Percentiles rank a stretch among this genome's conserved stretches.
Conservation (phyloP, 495 filamentous ascomycete genomes). For the Aspergillus taichungensis region DNA sequence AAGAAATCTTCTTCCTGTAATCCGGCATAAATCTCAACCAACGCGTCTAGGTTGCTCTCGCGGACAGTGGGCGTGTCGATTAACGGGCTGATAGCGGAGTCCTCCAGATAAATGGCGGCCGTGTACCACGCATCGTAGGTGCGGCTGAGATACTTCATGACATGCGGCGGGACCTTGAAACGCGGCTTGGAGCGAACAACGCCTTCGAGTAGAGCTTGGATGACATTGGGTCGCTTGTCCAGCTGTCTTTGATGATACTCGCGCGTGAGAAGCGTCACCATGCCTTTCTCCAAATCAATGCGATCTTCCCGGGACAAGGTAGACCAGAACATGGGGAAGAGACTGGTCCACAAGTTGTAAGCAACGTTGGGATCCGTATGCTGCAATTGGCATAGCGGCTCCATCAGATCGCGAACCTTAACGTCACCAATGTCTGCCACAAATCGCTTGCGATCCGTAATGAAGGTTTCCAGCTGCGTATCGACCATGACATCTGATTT, state of each 20-base stretch:
- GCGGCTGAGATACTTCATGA: conserved; percentile 84
- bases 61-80: conserved; percentile 74
- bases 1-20: conserved; percentile 94
- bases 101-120: conserved; percentile 73
- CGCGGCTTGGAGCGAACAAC: conserved; percentile 70
- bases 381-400: conserved; percentile 89
- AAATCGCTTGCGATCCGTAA: conserved; percentile 72
- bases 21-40: conserved; percentile 81
- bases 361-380: conserved; percentile 74
- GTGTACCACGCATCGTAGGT: conserved; percentile 97
- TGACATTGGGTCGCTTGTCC: conserved; percentile 88
- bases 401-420: conserved; percentile 75
- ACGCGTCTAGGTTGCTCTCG: conserved; percentile 89
- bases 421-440: conserved; percentile 72
- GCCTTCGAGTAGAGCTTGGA: conserved; percentile 82
- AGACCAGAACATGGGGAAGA: conserved; percentile 93
- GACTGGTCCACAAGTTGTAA: conserved; percentile 77
- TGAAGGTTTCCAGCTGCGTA: conserved; percentile 69
- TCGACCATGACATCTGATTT: conserved; percentile 68
- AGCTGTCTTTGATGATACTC: conserved; percentile 92
- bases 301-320: conserved; percentile 79
- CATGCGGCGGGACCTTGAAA: conserved; percentile 88
- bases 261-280: conserved; percentile 79
- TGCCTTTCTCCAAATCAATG: conserved; percentile 79
- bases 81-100: conserved; percentile 69